Evolutionary conservation across 202 grass and related monocot species (phyloP), one percentile per base, ranked within the genome.

Genomic region (Setaria italica): DNA sequence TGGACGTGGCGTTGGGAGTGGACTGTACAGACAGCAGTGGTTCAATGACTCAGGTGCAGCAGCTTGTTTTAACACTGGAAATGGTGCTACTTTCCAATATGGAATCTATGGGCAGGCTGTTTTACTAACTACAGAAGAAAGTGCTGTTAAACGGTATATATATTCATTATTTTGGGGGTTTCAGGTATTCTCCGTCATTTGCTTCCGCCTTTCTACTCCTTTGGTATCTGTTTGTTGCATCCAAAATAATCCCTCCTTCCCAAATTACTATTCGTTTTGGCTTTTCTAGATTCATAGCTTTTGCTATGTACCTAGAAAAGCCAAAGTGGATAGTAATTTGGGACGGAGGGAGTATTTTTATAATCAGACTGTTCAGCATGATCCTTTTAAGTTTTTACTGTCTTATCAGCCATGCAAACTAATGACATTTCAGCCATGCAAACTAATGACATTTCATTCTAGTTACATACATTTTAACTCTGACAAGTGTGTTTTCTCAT

Each of bases 91-190:
- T 79, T 95, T 95, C 72, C 45, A 68, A 0, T 95, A 95, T 89
- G 94, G 94, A 56, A 95, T 93, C 68, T 95, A 95, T 86, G 2
- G 5, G 33, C 86, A 93, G 17, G 86, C 90, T 72, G 94, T 95
- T 89, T 73, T 88, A 47, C 69, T 95, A 32, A 95, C 86, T 67
- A 90, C 94, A 66, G 59, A 91, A 29, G 1, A 10, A 3, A 95
- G 78, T 78, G 83, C 83, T 82, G 84, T 91, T 74, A 91, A 78
- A 30, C 82, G 94, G 34, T 95, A 95, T 80, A 89, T 93, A 85
- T 95, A 93, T 87, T 87, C 89, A 41, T 85, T 91, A 39, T 95
- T 95, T 86, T 95, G 94, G 94, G 94, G 94, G 7, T 95, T 95
- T 85, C 95, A 98, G 93, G 95, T 95, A 92, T 54, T 73, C 74